Conservation (phyloP, 2,329 filamentous ascomycete species). For the Rosellinia necatrix region DNA sequence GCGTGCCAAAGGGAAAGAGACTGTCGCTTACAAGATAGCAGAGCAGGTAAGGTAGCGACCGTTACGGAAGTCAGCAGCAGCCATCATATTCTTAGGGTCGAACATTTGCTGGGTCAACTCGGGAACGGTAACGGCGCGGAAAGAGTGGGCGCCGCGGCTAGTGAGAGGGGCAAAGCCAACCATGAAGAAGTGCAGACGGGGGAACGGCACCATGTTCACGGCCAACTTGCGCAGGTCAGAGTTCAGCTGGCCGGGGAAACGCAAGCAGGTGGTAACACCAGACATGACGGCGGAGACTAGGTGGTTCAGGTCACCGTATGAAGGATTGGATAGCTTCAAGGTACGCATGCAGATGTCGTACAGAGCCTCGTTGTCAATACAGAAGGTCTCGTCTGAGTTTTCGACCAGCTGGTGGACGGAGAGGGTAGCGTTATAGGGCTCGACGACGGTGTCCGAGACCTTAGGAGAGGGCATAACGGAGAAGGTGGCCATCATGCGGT, state of each 20-base stretch:
- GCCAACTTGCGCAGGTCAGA: slow-evolving; percentile 99
- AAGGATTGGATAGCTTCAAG: slow-evolving; percentile 97
- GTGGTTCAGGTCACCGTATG: slow-evolving; percentile 99
- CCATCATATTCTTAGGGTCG: slow-evolving; percentile 99
- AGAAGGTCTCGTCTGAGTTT: slow-evolving; percentile 99
- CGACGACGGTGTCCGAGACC: slow-evolving; percentile 99
- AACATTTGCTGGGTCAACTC: slow-evolving; percentile 99
- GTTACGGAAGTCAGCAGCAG: slow-evolving; percentile 99
- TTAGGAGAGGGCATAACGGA: slow-evolving; percentile 98
- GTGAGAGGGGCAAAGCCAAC: slow-evolving; percentile 99
- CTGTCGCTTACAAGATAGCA: slow-evolving; percentile 81
- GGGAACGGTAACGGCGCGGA: slow-evolving; percentile 96
- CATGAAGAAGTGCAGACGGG: slow-evolving; percentile 99
- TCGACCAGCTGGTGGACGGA: slow-evolving; percentile 99
- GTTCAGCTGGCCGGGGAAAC: slow-evolving; percentile 99
- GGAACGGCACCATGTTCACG: slow-evolving; percentile 99
- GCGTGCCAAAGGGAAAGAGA: not conserved
- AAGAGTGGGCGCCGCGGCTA: slow-evolving; percentile 87
- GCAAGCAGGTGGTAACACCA: slow-evolving; percentile 95
- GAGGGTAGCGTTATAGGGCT: slow-evolving; percentile 99
- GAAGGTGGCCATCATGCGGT: slow-evolving; percentile 99
- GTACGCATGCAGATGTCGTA: slow-evolving; percentile 99
- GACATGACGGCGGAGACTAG: slow-evolving; percentile 99
- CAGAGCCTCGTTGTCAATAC: slow-evolving; percentile 99
- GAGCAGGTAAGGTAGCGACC: slow-evolving; percentile 99